These are phyloP conservation scores for Plantago ovata DNA, from an alignment of 257 asterid species.

Conservation along the genomic window DNA sequence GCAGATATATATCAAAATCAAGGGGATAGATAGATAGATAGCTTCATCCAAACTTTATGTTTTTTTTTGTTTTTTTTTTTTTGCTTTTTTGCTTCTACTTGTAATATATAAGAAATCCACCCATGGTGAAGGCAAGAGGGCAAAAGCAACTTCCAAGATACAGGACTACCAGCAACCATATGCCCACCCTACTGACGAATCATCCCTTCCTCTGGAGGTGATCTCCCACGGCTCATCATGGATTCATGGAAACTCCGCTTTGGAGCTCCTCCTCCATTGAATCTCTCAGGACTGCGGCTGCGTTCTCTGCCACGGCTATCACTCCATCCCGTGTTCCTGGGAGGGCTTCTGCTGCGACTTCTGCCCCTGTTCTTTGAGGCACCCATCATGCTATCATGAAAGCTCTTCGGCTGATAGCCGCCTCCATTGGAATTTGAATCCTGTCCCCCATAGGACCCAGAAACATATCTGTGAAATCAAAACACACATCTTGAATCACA, in stretches of 20 bases:
- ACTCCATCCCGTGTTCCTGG: constrained; percentile 47
- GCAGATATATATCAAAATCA: not conserved
- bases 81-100: too few species aligned
- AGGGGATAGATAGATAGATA: not conserved
- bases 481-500: constrained; percentile 6
- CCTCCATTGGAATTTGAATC: constrained; percentile 27
- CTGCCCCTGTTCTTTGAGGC: constrained; percentile 34
- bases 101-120: too few species aligned
- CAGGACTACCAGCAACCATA: not conserved
- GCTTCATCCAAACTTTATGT: not conserved
- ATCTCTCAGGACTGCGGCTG: constrained; percentile 59
- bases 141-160: too few species aligned
- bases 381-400: constrained; percentile 34
- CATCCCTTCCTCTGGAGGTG: constrained; percentile 16
- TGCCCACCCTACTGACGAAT: constrained; percentile 18
- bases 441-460: constrained; percentile 26
- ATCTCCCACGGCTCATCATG: constrained; percentile 39
- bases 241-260: constrained; percentile 50
- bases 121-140: too few species aligned
- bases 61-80: not conserved
- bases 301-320: constrained; percentile 24
- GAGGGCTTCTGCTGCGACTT: constrained; percentile 63
- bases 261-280: constrained; percentile 30
- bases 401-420: constrained; percentile 45
- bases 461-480: constrained; percentile 33